Percentiles rank a stretch among this genome's conserved stretches.
These are phyloP conservation scores for Alternaria infectoria DNA, from an alignment of 2,329 filamentous ascomycete species.

Conservation along the genomic window DNA sequence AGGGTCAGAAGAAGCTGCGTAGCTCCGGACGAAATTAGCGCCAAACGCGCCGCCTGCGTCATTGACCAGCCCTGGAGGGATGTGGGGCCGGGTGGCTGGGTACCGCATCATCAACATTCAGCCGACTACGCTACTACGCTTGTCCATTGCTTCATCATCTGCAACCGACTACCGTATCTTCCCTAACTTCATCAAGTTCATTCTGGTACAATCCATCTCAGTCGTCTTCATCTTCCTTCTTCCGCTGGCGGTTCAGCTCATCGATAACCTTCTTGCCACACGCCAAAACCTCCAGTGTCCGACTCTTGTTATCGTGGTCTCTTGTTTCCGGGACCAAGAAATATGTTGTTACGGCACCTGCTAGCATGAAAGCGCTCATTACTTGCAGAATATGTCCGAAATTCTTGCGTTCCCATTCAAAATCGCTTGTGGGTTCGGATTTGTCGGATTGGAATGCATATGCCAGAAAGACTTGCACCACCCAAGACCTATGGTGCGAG, in stretches of 20 bases:
- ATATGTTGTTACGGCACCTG: conserved; percentile 40
- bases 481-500: conserved; percentile 41
- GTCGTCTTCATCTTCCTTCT: conserved; percentile 31
- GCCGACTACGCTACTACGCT: neutral
- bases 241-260: conserved; percentile 36
- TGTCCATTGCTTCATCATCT: neutral
- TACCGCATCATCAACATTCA: neutral
- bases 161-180: neutral
- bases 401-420: conserved; percentile 33
- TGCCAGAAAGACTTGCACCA: conserved; percentile 51
- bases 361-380: conserved; percentile 45
- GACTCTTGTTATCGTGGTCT: conserved; percentile 40
- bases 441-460: conserved; percentile 34
- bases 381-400: conserved; percentile 42
- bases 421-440: conserved; percentile 1
- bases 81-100: neutral
- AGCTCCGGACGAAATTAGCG: neutral
- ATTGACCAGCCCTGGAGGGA: neutral
- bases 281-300: conserved; percentile 40
- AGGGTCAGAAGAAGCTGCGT: neutral
- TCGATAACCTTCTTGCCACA: conserved; percentile 41
- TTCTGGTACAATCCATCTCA: neutral
- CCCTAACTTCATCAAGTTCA: neutral
- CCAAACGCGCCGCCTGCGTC: neutral
- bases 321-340: conserved; percentile 43